phyloP scores from a whole-genome alignment of 768 basidiomycete species.

The Suillus weaverae region DNA sequence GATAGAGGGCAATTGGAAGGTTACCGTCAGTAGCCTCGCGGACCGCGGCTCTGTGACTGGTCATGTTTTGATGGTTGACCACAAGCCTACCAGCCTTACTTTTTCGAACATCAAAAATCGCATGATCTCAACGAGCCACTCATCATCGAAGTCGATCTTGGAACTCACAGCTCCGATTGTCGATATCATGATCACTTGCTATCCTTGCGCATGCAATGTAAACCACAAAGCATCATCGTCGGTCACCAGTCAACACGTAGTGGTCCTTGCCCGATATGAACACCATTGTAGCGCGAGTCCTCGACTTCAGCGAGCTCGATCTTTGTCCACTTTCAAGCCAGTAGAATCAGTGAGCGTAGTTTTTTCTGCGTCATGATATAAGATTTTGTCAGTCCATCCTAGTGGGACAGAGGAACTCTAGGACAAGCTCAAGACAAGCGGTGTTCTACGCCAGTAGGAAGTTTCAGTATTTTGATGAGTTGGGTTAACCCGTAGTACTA shows the following conservation, averaged over 20 bases:
- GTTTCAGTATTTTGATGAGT: background rate
- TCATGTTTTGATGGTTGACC: too few relatives aligned
- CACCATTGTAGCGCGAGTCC: background rate
- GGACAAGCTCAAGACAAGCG: background rate
- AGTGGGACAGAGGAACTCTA: background rate
- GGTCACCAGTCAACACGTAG: conserved; percentile 1
- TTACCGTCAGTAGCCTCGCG: too few relatives aligned
- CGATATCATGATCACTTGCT: too few relatives aligned
- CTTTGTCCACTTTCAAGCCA: background rate
- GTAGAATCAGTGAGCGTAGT: background rate
- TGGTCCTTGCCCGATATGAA: background rate
- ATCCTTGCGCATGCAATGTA: too few relatives aligned
- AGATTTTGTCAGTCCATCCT: conserved; percentile 2
- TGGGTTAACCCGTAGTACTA: too few relatives aligned
- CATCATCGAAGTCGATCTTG: background rate
- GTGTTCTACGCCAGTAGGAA: background rate
- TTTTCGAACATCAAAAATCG: too few relatives aligned
- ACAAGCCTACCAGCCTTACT: too few relatives aligned
- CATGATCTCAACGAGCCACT: too few relatives aligned
- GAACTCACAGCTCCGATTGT: background rate
- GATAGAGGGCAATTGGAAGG: too few relatives aligned
- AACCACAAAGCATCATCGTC: background rate
- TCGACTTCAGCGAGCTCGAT: background rate
- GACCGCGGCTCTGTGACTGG: too few relatives aligned
- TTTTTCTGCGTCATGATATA: background rate